Percentiles rank a stretch among this genome's conserved stretches.
phyloP scores from a whole-genome alignment of 345 rosid species.

The Eutrema yunnanense region DNA sequence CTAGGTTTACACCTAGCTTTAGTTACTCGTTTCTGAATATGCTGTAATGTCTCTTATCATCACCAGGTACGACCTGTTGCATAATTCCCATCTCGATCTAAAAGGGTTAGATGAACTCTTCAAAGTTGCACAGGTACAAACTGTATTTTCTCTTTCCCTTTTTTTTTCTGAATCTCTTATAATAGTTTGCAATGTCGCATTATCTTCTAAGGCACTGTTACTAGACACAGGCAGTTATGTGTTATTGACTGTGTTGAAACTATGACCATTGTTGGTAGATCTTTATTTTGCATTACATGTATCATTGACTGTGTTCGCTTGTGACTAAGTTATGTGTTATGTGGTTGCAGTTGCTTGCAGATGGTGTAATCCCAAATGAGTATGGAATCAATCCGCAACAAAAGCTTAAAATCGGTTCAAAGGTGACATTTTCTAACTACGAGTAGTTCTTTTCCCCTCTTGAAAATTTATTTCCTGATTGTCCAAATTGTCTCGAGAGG shows the following conservation, averaged over 20 bases:
- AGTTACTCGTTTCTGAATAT: not conserved
- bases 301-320: not conserved
- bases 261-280: slow-evolving; percentile 1
- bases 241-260: not conserved
- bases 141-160: not conserved
- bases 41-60: slow-evolving; percentile 1
- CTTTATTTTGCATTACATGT: not conserved
- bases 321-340: slow-evolving; percentile 15
- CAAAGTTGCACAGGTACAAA: slow-evolving; percentile 90
- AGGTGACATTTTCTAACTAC: slow-evolving; percentile 42
- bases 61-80: slow-evolving; percentile 87
- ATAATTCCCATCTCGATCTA: slow-evolving; percentile 93
- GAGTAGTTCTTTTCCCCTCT: not conserved
- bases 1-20: slow-evolving; percentile 3
- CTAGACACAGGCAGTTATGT: not conserved
- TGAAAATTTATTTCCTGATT: not conserved
- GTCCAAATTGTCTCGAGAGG: not conserved
- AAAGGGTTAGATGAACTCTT: slow-evolving; percentile 88
- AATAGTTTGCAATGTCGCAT: not conserved
- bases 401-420: slow-evolving; percentile 93
- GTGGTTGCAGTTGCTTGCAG: slow-evolving; percentile 80
- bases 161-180: slow-evolving; percentile 36
- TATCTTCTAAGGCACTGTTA: not conserved
- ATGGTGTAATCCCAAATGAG: slow-evolving; percentile 98
- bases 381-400: slow-evolving; percentile 97